Conservation (phyloP, 495 filamentous ascomycete species). For the Chaetomidium leptoderma region DNA sequence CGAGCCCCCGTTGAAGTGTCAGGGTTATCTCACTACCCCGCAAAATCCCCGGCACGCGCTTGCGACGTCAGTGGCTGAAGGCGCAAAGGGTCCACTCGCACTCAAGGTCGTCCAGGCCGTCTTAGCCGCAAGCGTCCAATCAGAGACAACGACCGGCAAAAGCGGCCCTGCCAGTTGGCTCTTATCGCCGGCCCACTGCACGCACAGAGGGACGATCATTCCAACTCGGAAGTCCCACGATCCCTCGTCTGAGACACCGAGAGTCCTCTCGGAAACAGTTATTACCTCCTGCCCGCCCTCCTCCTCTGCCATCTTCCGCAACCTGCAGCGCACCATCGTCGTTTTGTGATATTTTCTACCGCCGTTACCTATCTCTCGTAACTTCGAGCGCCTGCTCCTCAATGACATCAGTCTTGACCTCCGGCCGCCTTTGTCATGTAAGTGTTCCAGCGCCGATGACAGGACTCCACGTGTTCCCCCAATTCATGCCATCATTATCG, state of each 20-base stretch:
- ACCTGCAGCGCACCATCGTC: neutral
- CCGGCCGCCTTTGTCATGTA: slow-evolving; percentile 21
- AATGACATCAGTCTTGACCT: slow-evolving; percentile 16
- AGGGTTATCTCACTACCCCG: slow-evolving; percentile 23
- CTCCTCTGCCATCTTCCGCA: neutral
- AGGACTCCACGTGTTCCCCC: slow-evolving; percentile 1
- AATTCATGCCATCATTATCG: neutral
- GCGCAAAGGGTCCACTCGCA: neutral
- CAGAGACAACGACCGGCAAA: neutral
- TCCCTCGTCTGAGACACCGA: neutral
- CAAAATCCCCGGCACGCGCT: neutral
- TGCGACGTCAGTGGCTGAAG: slow-evolving; percentile 21
- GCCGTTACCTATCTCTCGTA: neutral
- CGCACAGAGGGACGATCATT: slow-evolving; percentile 8
- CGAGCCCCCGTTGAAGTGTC: slow-evolving; percentile 1
- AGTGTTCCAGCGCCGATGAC: slow-evolving; percentile 10
- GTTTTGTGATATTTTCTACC: neutral
- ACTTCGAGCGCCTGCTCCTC: neutral
- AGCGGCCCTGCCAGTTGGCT: slow-evolving; percentile 3
- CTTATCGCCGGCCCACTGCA: neutral
- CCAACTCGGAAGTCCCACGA: slow-evolving; percentile 3
- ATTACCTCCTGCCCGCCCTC: neutral
- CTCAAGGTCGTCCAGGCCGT: slow-evolving; percentile 15
- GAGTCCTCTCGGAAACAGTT: neutral
- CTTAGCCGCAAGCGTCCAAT: slow-evolving; percentile 10